Evolutionary conservation across 768 basidiomycete species (phyloP).

Genomic region (Clavulina sp.): DNA sequence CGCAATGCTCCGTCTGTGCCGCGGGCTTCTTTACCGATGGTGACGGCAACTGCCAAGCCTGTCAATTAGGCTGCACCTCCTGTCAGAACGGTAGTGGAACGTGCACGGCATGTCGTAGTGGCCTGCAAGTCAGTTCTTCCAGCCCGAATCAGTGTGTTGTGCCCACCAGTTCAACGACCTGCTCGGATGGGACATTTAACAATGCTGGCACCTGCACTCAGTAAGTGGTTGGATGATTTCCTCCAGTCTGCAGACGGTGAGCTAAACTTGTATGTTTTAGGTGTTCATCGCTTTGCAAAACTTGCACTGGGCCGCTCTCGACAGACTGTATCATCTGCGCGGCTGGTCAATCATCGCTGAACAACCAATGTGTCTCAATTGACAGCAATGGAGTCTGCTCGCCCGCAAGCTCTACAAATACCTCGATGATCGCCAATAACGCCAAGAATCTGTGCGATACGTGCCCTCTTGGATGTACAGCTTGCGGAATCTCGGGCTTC

Average conservation of each 20-base stretch:
- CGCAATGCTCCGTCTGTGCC: conserved; percentile 55
- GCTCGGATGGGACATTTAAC: conserved; percentile 50
- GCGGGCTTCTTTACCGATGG: conserved; percentile 56
- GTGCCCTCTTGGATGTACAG: conserved; percentile 68
- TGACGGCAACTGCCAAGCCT: conserved; percentile 65
- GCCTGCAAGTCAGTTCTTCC: conserved; percentile 48
- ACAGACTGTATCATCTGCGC: conserved; percentile 58
- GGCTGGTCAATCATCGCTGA: conserved; percentile 39
- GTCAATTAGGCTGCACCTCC: conserved; percentile 49
- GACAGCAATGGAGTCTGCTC: conserved; percentile 55
- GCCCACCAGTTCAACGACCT: conserved; percentile 31
- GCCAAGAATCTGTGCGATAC: conserved; percentile 71
- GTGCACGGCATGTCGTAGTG: conserved; percentile 54
- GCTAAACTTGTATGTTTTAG: not conserved
- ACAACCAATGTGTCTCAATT: conserved; percentile 52
- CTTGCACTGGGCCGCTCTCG: conserved; percentile 50
- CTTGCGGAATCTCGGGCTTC: conserved; percentile 60
- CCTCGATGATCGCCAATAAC: conserved; percentile 54
- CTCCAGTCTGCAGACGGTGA: not conserved
- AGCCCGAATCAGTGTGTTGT: conserved; percentile 48
- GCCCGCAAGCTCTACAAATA: conserved; percentile 26
- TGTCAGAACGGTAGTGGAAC: conserved; percentile 52
- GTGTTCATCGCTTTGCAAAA: conserved; percentile 51
- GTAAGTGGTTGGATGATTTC: not conserved
- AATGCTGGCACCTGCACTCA: conserved; percentile 31